Percentiles rank a stretch among this genome's conserved stretches.
Conservation (phyloP, 345 rosid genomes). For the Eucalyptus polybractea region DNA sequence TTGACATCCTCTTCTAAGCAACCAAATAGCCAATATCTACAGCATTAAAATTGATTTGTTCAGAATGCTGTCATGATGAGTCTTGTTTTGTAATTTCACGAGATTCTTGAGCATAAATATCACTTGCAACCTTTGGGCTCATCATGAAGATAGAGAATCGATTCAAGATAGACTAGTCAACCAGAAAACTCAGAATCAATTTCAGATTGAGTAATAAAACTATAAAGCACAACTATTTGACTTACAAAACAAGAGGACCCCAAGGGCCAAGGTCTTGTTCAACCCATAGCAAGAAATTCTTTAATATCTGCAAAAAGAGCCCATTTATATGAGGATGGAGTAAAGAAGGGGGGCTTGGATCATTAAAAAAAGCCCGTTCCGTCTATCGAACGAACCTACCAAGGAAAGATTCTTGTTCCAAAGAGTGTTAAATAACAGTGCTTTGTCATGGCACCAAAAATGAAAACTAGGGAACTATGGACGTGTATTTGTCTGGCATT, state of each 20-base stretch:
- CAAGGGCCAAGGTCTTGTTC: slow-evolving; percentile 88
- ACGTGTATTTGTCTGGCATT: neutral
- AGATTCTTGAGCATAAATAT: neutral
- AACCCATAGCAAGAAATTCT: slow-evolving; percentile 94
- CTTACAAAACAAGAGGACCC: slow-evolving; percentile 98
- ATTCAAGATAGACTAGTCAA: neutral
- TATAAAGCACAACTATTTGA: neutral
- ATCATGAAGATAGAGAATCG: neutral
- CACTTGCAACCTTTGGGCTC: neutral
- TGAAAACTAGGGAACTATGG: neutral
- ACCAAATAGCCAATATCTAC: neutral
- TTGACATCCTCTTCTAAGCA: neutral
- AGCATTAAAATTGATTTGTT: neutral
- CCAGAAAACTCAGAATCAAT: neutral
- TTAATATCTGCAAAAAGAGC: slow-evolving; percentile 53
- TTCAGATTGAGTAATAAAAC: neutral
- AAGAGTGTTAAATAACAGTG: neutral
- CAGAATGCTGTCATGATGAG: neutral
- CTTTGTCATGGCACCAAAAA: neutral
- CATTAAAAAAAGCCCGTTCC: neutral
- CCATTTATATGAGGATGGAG: neutral
- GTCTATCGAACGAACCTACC: neutral
- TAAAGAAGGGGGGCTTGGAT: neutral
- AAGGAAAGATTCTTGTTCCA: neutral
- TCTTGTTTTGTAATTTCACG: neutral